These are phyloP conservation scores for Aspergillus luchuensis DNA, from an alignment of 2,329 filamentous ascomycete genomes.

Conservation along the genomic window DNA sequence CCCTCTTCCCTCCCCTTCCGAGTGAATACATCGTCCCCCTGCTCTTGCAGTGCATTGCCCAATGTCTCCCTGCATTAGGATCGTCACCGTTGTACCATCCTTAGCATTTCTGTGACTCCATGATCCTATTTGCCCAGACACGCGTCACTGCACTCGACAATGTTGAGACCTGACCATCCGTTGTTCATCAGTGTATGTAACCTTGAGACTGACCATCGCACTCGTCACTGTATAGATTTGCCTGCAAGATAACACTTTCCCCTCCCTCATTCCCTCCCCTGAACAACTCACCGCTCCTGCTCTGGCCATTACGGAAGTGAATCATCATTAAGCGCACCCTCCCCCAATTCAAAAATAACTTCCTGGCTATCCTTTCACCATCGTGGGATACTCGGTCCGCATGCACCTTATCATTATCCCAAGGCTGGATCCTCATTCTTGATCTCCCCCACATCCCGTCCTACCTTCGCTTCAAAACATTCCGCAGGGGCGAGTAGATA, in stretches of 20 bases:
- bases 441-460: slow-evolving; percentile 11
- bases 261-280: not conserved
- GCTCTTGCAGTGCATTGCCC: slow-evolving; percentile 8
- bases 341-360: not conserved
- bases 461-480: slow-evolving; percentile 12
- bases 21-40: not conserved
- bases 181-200: slow-evolving; percentile 11
- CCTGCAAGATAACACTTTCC: slow-evolving; percentile 9
- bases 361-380: not conserved
- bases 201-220: slow-evolving; percentile 14
- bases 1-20: slow-evolving; percentile 1
- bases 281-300: slow-evolving; percentile 6
- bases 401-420: slow-evolving; percentile 13
- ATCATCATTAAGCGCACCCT: slow-evolving; percentile 4
- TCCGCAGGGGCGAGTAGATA: slow-evolving; percentile 14
- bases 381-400: slow-evolving; percentile 1
- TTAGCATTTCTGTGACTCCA: slow-evolving; percentile 7
- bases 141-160: slow-evolving; percentile 21
- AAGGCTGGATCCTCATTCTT: slow-evolving; percentile 13
- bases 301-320: not conserved
- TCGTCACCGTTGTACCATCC: slow-evolving; percentile 20
- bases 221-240: slow-evolving; percentile 12
- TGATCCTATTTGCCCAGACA: slow-evolving; percentile 20
- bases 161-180: not conserved
- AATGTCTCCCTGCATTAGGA: slow-evolving; percentile 24